Base-by-base conservation (phyloP, 208 protist genomes). In the Leishmania aethiopica region DNA sequence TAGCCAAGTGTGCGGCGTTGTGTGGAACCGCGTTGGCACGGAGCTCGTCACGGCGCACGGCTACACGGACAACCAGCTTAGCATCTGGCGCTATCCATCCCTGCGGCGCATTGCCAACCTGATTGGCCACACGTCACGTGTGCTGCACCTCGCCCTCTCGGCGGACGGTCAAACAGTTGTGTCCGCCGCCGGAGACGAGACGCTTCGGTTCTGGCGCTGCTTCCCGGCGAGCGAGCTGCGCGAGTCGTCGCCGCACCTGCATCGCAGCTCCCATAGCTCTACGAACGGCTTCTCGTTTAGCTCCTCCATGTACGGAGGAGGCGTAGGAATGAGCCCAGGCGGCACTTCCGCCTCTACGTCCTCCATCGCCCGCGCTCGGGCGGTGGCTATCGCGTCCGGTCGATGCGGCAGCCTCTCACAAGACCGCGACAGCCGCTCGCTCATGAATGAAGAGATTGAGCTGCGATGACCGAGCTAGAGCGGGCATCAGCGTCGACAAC, bases 21-120 rank as follows among this genome's bases (percentile, higher is more conserved):
- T 99, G 74, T 99, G 99, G 99, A 95, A 91, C 55, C 94, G 77
- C 70, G 89, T 89, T 75, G 95, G 99, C 45, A 97, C 94, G 55
- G 99, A 99, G 91, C 90, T 99, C 3, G 94, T 99, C 62, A 99
- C 97, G 64, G 97, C 97, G 19, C 99, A 99, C 89, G 99, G 99
- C 79, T 99, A 99, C 89, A 96, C 95, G 8, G 91, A 99, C 81
- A 99, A 99, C 88, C 99, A 99, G 88, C 93, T 99, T 6, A 98
- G 93, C 70, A 93, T 99, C 57, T 99, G 99, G 99, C 99, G 99
- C 84, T 99, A 99, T 80, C 99, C 99, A 53, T 97, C 98, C 40
- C 94, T 99, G 92, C 91, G 90, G 49, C 96, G 98, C 73, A 91
- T 99, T 64, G 97, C 97, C 40, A 99, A 99, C 84, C 90, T 99